These are phyloP conservation scores for Pythium coloratum DNA, from an alignment of 352 stramenopile species.

Conservation along the genomic window DNA sequence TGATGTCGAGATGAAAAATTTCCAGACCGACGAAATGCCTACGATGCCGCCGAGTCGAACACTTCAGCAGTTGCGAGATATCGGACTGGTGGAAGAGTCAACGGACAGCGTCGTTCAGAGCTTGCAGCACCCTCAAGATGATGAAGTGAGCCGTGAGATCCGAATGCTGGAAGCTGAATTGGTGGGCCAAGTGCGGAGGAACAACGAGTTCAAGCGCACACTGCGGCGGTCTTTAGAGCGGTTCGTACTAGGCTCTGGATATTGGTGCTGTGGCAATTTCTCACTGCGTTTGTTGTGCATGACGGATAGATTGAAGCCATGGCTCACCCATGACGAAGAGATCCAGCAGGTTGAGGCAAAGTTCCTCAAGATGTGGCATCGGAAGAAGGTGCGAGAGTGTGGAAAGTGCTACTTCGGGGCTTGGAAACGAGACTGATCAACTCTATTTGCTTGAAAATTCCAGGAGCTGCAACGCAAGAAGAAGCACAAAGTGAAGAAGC, in stretches of 20 bases:
- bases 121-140: constrained; percentile 40
- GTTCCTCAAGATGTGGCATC: constrained; percentile 61
- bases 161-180: constrained; percentile 50
- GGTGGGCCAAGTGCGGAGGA: constrained; percentile 38
- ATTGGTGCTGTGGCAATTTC: not conserved
- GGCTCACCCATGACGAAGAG: constrained; percentile 51
- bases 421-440: not conserved
- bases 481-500: constrained; percentile 74
- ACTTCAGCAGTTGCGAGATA: constrained; percentile 29
- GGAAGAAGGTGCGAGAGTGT: constrained; percentile 50
- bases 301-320: constrained; percentile 58
- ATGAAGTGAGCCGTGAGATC: constrained; percentile 70
- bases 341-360: constrained; percentile 51
- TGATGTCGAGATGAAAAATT: not conserved
- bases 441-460: not conserved
- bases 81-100: constrained; percentile 52
- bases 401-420: too few species aligned
- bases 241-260: constrained; percentile 24
- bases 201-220: constrained; percentile 62
- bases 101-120: constrained; percentile 27
- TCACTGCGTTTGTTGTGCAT: constrained; percentile 1
- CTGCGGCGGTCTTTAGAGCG: constrained; percentile 54
- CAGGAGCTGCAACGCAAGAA: constrained; percentile 72
- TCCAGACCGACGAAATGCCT: not conserved
- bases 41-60: not conserved